Evolutionary conservation across 495 filamentous ascomycete species (phyloP).

Genomic region (Terfezia claveryi): DNA sequence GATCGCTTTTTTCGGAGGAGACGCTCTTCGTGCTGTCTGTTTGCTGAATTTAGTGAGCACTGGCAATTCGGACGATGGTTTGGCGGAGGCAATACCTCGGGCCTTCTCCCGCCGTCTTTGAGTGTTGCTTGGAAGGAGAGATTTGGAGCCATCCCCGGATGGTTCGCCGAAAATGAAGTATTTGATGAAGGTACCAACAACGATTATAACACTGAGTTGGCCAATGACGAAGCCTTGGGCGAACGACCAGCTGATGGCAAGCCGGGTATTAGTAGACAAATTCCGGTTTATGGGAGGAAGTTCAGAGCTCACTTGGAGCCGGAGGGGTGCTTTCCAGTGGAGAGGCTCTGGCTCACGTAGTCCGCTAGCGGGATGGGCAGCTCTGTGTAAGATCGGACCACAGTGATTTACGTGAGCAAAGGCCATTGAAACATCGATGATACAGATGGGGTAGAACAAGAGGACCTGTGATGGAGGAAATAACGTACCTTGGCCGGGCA

Average conservation of each 20-base stretch:
- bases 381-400: no score
- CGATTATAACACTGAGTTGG: constrained; percentile 70
- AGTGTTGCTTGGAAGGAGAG: constrained; percentile 31
- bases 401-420: no score
- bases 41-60: constrained; percentile 1
- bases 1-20: constrained; percentile 52
- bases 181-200: constrained; percentile 89
- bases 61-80: constrained; percentile 5
- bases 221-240: constrained; percentile 84
- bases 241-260: constrained; percentile 47
- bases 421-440: no score
- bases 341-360: no score
- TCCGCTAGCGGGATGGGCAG: no score
- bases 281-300: no score
- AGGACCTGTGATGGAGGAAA: no score
- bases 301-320: no score
- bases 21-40: constrained; percentile 14
- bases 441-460: no score
- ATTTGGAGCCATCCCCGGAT: constrained; percentile 46
- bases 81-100: background rate
- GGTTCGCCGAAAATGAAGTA: constrained; percentile 99
- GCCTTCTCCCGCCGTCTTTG: background rate
- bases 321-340: no score
- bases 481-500: no score
- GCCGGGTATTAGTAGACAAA: no score